Conservation (phyloP, 2,329 filamentous ascomycete species). For the Phaeosphaeria sp. region DNA sequence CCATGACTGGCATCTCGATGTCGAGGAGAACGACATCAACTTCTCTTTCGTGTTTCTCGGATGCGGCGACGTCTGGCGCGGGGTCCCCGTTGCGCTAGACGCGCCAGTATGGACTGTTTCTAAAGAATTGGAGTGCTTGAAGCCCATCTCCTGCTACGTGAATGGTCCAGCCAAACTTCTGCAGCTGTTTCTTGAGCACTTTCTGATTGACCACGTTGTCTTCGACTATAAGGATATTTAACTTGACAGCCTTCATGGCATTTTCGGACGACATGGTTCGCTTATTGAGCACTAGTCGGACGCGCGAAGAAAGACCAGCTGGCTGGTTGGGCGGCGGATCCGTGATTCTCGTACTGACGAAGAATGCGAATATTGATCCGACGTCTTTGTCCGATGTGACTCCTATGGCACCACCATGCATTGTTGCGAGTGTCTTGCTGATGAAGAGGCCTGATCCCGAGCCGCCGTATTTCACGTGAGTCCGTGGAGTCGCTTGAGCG, state of each 20-base stretch:
- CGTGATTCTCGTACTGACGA: slow-evolving; percentile 39
- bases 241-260: slow-evolving; percentile 24
- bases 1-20: slow-evolving; percentile 42
- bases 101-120: slow-evolving; percentile 35
- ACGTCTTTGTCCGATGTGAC: slow-evolving; percentile 44
- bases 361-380: slow-evolving; percentile 52
- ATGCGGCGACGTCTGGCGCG: background rate
- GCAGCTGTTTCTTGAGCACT: slow-evolving; percentile 49
- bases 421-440: slow-evolving; percentile 39
- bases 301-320: background rate
- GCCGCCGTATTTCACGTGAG: slow-evolving; percentile 50
- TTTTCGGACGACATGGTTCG: slow-evolving; percentile 24
- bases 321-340: slow-evolving; percentile 13
- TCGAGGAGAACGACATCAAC: slow-evolving; percentile 36
- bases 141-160: slow-evolving; percentile 47
- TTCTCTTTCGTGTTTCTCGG: background rate
- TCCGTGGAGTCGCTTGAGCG: slow-evolving; percentile 38
- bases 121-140: slow-evolving; percentile 48
- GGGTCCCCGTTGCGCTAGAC: background rate
- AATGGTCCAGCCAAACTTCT: slow-evolving; percentile 45
- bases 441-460: slow-evolving; percentile 54
- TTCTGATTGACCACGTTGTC: slow-evolving; percentile 53
- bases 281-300: slow-evolving; percentile 9
- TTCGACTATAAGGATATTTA: slow-evolving; percentile 43
- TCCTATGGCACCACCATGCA: slow-evolving; percentile 53